Conservation (phyloP, 352 stramenopile genomes). For the Globisporangium paroecandrum region DNA sequence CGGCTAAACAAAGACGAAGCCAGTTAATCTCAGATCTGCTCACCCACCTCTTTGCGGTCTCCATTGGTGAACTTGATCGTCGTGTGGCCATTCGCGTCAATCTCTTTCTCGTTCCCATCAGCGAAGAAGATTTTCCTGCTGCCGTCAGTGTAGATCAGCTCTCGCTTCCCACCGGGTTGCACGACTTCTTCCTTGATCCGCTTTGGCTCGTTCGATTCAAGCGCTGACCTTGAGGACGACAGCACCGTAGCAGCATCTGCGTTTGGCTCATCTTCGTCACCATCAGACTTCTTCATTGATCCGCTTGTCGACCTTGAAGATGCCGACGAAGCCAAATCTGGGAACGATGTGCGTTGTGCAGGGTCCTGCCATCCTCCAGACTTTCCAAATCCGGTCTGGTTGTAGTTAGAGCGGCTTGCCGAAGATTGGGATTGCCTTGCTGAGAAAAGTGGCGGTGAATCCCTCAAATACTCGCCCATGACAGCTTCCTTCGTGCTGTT, state of each 20-base stretch:
- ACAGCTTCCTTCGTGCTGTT: neutral
- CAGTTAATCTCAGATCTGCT: neutral
- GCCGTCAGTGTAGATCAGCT: slow-evolving; percentile 55
- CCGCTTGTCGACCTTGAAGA: neutral
- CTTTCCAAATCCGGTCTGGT: neutral
- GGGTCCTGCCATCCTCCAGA: neutral
- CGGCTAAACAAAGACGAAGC: neutral
- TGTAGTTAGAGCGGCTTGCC: neutral
- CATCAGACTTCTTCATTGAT: neutral
- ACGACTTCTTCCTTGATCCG: slow-evolving; percentile 36
- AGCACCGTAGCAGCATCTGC: neutral
- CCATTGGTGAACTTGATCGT: slow-evolving; percentile 94
- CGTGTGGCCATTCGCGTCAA: slow-evolving; percentile 82
- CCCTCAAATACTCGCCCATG: neutral
- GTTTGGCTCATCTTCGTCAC: neutral
- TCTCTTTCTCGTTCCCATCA: slow-evolving; percentile 94
- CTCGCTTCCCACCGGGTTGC: slow-evolving; percentile 55
- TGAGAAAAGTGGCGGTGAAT: neutral
- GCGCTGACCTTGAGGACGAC: neutral
- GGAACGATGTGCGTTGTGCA: neutral
- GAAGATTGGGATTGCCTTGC: neutral
- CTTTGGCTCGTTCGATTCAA: slow-evolving; percentile 5
- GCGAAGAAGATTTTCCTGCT: slow-evolving; percentile 81
- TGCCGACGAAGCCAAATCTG: neutral
- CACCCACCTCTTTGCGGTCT: slow-evolving; percentile 89